Evolutionary conservation across 805 yeast species (phyloP), one percentile per base, ranked within the genome.

Genomic region (Myxozyma melibiosi): DNA sequence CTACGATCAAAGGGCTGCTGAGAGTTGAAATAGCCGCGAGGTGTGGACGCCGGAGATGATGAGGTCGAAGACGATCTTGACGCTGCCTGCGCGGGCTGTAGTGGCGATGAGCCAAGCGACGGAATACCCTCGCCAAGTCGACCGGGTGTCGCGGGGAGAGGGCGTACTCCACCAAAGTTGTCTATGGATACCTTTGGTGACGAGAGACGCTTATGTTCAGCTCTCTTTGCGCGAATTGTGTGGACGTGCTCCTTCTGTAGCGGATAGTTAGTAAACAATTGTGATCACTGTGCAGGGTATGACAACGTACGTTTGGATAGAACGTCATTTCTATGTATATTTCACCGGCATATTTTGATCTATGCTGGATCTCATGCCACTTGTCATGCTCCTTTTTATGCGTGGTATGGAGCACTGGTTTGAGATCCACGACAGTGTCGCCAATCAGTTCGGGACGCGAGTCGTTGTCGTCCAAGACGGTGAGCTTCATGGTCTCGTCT

Each of bases 321-420:
- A 89, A 94, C 0, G 97, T 90, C 86, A 94, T 85, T 67, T 94
- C 98, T 53, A 94, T 73, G 71, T 84, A 92, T 1, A 94, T 82
- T 70, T 83, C 88, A 1, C 99, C 99, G 1, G 97, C 96, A 53
- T 85, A 83, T 65, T 84, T 82, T 20, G 83, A 84, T 44, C 84
- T 84, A 67, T 82, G 82, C 40, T 77, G 74, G 55, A 94, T 74
- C 30, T 82, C 83, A 67, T 85, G 88, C 98, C 98, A 92, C 28
- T 79, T 78, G 70, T 94, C 97, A 66, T 80, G 84, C 1, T 96
- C 97, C 62, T 85, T 90, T 40, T 79, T 78, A 1, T 82, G 81
- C 22, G 84, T 78, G 13, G 86, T 84, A 52, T 79, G 76, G 57
- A 89, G 81, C 0, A 90, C 91, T 8, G 84, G 81, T 11, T 87